These are phyloP conservation scores for Umbelopsis sp. DNA, from an alignment of 192 early-diverging fungal species.

Conservation along the genomic window DNA sequence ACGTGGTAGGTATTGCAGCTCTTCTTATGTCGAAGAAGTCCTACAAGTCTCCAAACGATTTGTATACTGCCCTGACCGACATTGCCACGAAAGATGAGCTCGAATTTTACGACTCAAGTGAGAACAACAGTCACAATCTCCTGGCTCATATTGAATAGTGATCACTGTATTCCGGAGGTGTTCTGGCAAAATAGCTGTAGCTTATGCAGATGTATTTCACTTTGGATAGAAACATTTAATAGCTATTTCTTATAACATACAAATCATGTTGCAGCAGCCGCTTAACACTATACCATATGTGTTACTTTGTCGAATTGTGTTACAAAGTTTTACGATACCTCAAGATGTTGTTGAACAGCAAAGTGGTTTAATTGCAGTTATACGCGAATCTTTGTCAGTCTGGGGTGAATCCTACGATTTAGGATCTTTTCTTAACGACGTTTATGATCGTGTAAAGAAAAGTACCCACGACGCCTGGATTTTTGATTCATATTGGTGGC, in stretches of 20 bases:
- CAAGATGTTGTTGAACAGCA: background rate
- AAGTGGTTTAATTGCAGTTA: background rate
- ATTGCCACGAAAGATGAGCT: conserved; percentile 26
- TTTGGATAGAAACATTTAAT: background rate
- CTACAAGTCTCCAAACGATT: conserved; percentile 30
- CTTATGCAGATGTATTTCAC: background rate
- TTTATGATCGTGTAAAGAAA: background rate
- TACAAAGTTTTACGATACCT: conserved; percentile 4
- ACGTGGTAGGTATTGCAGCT: conserved; percentile 48
- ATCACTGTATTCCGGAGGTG: too few relatives aligned
- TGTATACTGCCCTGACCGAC: conserved; percentile 34
- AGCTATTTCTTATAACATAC: background rate
- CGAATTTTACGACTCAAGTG: background rate
- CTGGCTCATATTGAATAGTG: background rate
- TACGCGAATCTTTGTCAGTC: background rate
- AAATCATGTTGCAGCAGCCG: background rate
- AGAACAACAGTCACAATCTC: background rate
- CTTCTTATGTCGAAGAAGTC: conserved; percentile 32
- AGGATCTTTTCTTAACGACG: conserved; percentile 2
- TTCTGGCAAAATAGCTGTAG: background rate
- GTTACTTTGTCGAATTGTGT: background rate
- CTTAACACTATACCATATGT: conserved; percentile 1
- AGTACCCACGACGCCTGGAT: background rate
- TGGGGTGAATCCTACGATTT: conserved; percentile 2
- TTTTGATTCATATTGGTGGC: conserved; percentile 1